Base-by-base conservation (phyloP, 805 yeast species). In the Torulaspora indica region DNA sequence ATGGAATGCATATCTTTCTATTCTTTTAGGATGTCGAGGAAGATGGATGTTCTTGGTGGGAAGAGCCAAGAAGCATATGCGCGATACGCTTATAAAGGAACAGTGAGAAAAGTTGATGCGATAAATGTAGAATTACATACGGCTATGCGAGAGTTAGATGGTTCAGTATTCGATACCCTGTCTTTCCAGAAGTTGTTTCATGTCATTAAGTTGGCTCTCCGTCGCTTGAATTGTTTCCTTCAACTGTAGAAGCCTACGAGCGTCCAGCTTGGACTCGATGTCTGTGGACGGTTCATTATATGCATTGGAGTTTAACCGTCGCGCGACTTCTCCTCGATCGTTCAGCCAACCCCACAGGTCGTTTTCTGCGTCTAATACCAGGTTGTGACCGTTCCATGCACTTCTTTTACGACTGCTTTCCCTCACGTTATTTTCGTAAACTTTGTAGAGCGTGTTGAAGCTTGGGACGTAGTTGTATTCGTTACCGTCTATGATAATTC, bases 291-390 rank as follows among this genome's bases (percentile, higher is more conserved):
- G 20, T 23, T 37, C 17, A 13, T 35, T 24, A 5, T 27, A 31
- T 5, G 27, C n/a, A 8, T 35, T 15, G 12, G 18, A 25, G 15
- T 38, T 29, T 2, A 35, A 22, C 18, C 36, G 50, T 30, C 35
- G 29, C 20, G 43, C 38, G 17, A 42, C 39, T 29, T 56, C 54
- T 8, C 67, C 64, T 29, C 77, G 70, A 47, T 67, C 69, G 34
- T 72, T 72, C 34, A 85, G 71, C 95, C 95, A 85, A 36, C 77
- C 73, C 93, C 93, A 85, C 35, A 85, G 57, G 18, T 74, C 73
- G 13, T 73, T 69, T 61, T 85, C 89, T 47, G 79, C 76, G 43
- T 71, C 69, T 47, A 68, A 54, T 14, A 63, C 54, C 48, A 66
- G 45, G 47, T 67, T 51, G 9, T 43, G 38, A 40, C 31, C 49